These are phyloP conservation scores for Wickerhamiella musiphila DNA, from an alignment of 805 yeast species.

Conservation along the genomic window DNA sequence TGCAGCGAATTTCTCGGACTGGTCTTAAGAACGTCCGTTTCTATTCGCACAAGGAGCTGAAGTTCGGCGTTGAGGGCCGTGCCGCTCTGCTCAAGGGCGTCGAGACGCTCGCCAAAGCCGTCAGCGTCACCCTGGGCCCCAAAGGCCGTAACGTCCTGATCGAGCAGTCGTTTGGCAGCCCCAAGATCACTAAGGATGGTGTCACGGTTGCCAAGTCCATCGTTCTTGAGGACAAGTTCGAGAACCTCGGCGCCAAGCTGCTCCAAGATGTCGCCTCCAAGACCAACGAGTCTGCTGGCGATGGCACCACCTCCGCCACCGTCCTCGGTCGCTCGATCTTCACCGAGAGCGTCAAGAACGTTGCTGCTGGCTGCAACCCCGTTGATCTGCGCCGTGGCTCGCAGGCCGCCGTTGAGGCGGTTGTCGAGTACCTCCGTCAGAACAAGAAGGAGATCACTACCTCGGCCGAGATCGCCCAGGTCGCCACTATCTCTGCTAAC, in stretches of 20 bases:
- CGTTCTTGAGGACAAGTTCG: conserved; percentile 72
- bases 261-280: conserved; percentile 93
- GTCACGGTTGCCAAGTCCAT: conserved; percentile 88
- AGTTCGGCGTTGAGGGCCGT: conserved; percentile 94
- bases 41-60: conserved; percentile 68
- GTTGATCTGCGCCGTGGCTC: conserved; percentile 96
- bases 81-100: conserved; percentile 90
- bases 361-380: conserved; percentile 98
- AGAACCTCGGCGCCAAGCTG: conserved; percentile 89
- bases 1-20: conserved; percentile 3
- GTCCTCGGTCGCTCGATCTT: conserved; percentile 90
- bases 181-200: conserved; percentile 98
- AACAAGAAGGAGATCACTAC: conserved; percentile 90
- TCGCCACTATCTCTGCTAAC: conserved; percentile 93
- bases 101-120: conserved; percentile 88
- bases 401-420: conserved; percentile 91
- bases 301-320: conserved; percentile 96
- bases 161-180: conserved; percentile 92
- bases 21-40: conserved; percentile 19
- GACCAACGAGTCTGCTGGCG: conserved; percentile 96
- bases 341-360: conserved; percentile 88
- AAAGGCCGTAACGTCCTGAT: conserved; percentile 94
- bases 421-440: conserved; percentile 62
- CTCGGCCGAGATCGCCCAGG: conserved; percentile 90
- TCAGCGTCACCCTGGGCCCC: conserved; percentile 91